These are phyloP conservation scores for Geopyxis carbonaria DNA, from an alignment of 495 filamentous ascomycete species.

Conservation along the genomic window DNA sequence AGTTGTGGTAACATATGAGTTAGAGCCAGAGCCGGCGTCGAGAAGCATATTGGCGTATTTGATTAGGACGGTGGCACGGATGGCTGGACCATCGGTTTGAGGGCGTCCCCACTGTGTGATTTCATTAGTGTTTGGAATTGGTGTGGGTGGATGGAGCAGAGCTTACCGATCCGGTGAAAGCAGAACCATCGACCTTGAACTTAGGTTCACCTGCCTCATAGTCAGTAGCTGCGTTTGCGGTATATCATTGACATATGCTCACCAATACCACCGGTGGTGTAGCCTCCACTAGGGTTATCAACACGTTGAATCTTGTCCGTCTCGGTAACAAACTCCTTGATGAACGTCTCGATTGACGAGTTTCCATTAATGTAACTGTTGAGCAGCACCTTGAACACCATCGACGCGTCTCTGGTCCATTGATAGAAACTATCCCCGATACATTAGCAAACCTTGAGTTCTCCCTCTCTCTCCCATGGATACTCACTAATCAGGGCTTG, in stretches of 20 bases:
- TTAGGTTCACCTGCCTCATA: too few species aligned
- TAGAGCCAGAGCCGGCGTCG: conserved; percentile 9
- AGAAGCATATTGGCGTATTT: conserved; percentile 17
- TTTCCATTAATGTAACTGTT: conserved; percentile 43
- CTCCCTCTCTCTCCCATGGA: neutral
- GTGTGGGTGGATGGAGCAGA: neutral
- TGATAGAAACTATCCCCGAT: conserved; percentile 39
- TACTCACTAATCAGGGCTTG: conserved; percentile 42
- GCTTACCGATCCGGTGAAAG: conserved; percentile 32
- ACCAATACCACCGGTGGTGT: conserved; percentile 30
- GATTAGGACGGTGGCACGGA: conserved; percentile 46
- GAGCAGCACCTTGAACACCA: conserved; percentile 43
- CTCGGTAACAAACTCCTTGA: conserved; percentile 24
- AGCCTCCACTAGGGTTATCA: conserved; percentile 12
- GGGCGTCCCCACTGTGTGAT: conserved; percentile 43
- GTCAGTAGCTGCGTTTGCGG: too few species aligned
- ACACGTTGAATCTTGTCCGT: conserved; percentile 24
- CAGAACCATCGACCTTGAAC: conserved; percentile 41
- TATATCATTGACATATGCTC: too few species aligned
- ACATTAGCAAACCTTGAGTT: neutral
- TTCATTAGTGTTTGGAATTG: neutral
- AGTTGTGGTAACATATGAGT: conserved; percentile 22
- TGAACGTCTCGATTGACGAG: conserved; percentile 26
- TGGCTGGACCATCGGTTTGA: conserved; percentile 53
- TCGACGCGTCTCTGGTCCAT: conserved; percentile 55